Base-by-base conservation (phyloP, 2,329 filamentous ascomycete genomes). In the Diplodia intermedia region DNA sequence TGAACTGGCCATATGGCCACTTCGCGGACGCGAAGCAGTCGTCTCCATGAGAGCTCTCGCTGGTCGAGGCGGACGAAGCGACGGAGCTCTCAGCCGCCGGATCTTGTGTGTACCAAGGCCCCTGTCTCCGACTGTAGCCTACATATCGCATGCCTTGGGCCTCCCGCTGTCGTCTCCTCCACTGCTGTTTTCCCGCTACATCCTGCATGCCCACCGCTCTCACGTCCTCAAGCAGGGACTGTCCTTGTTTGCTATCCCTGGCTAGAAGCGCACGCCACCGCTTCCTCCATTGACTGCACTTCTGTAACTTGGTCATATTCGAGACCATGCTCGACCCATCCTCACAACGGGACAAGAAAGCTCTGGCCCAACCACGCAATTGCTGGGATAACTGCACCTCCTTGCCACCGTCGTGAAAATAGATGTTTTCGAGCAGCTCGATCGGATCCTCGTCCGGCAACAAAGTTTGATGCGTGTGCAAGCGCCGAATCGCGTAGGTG, bases 401-500 rank as follows among this genome's bases (percentile, higher is more conserved):
- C 9, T 11, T 29, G 29, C 43, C n/a, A 47, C 12, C 18, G 47
- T 20, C 29, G 9, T 29, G n/a, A 23, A 52, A 52, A 14, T 63
- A 63, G 20, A 63, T 38, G 9, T 29, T 14, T 20, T 63, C 60
- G 18, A 63, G 18, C 43, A 63, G 29, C n/a, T 23, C 12, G 20
- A 63, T 36, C 3, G 60, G 60, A 23, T 63, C 43, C 31, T 63
- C 60, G 31, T 52, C 43, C 6, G 43, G 29, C 9, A 31, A 26
- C 7, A 52, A 6, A 3, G 47, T n/a, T 4, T 14, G 29, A n/a
- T 14, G 18, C 11, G 7, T 6, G 47, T 52, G 52, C 60, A 63
- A 71, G 1, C 78, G 73, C 1, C 74, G 57, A 9, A 82, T 70
- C 5, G 78, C 76, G 36, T 78, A 72, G 1, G 57, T 68, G 43